Conservation (phyloP, 495 filamentous ascomycete species). For the Aspergillus haitiensis region DNA sequence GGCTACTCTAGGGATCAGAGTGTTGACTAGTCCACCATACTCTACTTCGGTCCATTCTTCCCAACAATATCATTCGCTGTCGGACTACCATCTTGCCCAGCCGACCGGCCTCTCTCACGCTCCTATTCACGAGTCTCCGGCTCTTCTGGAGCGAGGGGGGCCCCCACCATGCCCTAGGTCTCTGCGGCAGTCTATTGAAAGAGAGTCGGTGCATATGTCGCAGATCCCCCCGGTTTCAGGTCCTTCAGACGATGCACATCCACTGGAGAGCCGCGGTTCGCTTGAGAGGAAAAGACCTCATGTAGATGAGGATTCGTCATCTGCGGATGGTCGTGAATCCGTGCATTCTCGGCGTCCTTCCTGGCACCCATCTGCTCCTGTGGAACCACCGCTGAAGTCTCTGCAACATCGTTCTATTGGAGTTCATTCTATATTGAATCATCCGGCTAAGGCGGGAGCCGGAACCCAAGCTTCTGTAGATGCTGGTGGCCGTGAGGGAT, state of each 20-base stretch:
- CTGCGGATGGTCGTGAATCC: constrained; percentile 29
- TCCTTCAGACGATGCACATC: constrained; percentile 32
- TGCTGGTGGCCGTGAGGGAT: constrained; percentile 29
- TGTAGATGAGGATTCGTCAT: constrained; percentile 25
- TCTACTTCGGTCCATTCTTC: constrained; percentile 38
- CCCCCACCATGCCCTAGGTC: constrained; percentile 47
- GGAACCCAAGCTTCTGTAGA: constrained; percentile 15
- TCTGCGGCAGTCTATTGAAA: constrained; percentile 28
- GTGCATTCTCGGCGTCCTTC: constrained; percentile 37
- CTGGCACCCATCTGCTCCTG: constrained; percentile 43
- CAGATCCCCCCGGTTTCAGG: constrained; percentile 39
- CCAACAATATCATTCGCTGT: constrained; percentile 36
- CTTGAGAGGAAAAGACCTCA: constrained; percentile 33
- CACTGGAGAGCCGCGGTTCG: constrained; percentile 26
- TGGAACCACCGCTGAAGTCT: constrained; percentile 41
- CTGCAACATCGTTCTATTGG: constrained; percentile 48
- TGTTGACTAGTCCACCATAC: constrained; percentile 37
- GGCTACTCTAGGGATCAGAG: constrained; percentile 47
- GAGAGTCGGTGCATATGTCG: constrained; percentile 52
- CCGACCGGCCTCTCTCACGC: constrained; percentile 39
- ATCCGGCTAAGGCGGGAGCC: constrained; percentile 30
- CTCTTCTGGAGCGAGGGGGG: constrained; percentile 43
- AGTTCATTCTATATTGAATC: constrained; percentile 54
- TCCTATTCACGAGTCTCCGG: constrained; percentile 36
- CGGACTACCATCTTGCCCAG: constrained; percentile 27